Conservation (phyloP, 495 filamentous ascomycete genomes). For the Penicillium crystallinum region DNA sequence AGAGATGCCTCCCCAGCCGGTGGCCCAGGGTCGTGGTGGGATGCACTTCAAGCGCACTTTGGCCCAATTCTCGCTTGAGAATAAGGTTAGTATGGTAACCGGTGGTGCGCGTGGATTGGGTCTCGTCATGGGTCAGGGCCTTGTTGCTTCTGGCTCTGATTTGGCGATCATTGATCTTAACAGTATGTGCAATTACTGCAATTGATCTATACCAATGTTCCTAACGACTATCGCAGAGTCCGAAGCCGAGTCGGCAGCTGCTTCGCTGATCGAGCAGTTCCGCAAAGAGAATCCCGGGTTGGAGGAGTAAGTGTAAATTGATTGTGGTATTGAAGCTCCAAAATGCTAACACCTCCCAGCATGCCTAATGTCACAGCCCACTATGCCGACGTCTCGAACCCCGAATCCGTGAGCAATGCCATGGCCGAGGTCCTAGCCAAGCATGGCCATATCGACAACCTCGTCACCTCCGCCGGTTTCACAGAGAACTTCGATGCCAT, state of each 20-base stretch:
- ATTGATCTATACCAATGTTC: neutral
- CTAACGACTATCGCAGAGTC: conserved; percentile 52
- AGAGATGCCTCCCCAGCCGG: conserved; percentile 57
- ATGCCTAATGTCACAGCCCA: conserved; percentile 83
- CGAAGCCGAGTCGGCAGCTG: conserved; percentile 72
- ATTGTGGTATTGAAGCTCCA: neutral
- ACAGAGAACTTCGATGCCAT: conserved; percentile 93
- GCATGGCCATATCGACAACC: conserved; percentile 79
- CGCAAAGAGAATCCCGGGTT: conserved; percentile 70
- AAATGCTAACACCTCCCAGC: conserved; percentile 27
- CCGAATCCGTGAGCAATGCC: conserved; percentile 65
- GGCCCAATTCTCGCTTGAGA: conserved; percentile 73
- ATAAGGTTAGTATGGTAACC: conserved; percentile 72
- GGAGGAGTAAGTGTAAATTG: conserved; percentile 48
- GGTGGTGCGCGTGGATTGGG: conserved; percentile 83
- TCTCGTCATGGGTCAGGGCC: conserved; percentile 85
- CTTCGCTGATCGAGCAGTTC: conserved; percentile 67
- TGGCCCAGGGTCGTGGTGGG: conserved; percentile 67
- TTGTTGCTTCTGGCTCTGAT: conserved; percentile 81
- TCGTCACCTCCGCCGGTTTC: conserved; percentile 94
- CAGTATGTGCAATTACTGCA: conserved; percentile 49
- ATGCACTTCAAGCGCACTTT: conserved; percentile 67
- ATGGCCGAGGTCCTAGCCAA: conserved; percentile 63
- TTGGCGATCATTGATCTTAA: conserved; percentile 92
- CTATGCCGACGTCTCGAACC: conserved; percentile 77